Evolutionary conservation across 768 basidiomycete species (phyloP), one percentile per base, ranked within the genome.

Genomic region (Clitopilus hobsonii): DNA sequence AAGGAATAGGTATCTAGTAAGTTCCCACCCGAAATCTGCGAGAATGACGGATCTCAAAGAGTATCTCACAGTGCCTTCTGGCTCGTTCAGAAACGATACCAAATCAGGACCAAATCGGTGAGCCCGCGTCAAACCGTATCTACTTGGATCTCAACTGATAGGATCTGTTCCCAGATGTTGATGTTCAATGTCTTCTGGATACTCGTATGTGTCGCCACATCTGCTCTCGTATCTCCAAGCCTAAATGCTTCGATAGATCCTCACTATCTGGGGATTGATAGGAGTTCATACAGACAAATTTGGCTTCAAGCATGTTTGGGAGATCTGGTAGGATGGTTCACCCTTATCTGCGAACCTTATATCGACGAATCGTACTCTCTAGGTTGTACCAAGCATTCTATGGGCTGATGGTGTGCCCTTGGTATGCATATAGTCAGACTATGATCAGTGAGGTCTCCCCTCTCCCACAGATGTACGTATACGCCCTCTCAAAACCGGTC

Each of bases 281-380:
- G 88, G 89, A n/a, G 78, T 90, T 1, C 85, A 84, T 60, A 88
- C 87, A 14, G 67, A 81, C 61, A 83, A 79, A 45, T 85, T 92
- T 62, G 89, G 88, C 11, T 91, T 90, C 72, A 88, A 92, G 67
- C 85, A 91, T 63, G 80, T 85, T 56, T 91, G 89, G 88, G 89
- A 91, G 66, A 82, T 88, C 26, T 88, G 87, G 85, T 84, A 59
- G 54, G 69, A 54, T n/a, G 25, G 50, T 48, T 26, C 22, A 5
- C 22, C 18, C 3, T 20, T 20, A 20, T 23, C 41, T 45, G 5
- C 8, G 4, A 45, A 2, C n/a, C 14, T 45, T 20, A 23, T 41
- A 20, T 45, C 10, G 11, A 45, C 3, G n/a, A 6, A 32, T 20
- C 8, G 4, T n/a, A 10, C 41, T 38, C 18, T 30, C 1, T 54